Percentiles rank a stretch among this genome's conserved stretches.
Evolutionary conservation across 2,329 filamentous ascomycete species (phyloP).

Genomic region (Fusarium haematococcum): DNA sequence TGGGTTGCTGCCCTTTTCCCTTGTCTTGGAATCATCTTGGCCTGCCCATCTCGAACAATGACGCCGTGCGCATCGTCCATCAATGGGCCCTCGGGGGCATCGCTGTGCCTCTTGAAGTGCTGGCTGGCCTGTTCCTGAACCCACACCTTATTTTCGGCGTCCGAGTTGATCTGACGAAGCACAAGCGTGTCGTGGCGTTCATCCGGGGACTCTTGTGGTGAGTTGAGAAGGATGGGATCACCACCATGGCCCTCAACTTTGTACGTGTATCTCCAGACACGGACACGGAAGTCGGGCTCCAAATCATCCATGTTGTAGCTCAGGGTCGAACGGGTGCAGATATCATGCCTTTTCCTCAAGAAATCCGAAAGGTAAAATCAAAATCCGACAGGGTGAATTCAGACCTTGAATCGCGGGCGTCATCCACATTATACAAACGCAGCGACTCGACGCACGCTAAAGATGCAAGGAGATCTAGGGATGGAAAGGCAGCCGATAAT

Average conservation of each 20-base stretch:
- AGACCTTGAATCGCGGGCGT: neutral
- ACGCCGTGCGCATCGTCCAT: slow-evolving; percentile 35
- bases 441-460: neutral
- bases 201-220: slow-evolving; percentile 16
- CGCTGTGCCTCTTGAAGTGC: slow-evolving; percentile 9
- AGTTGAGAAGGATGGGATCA: slow-evolving; percentile 22
- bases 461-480: neutral
- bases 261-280: slow-evolving; percentile 32
- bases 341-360: neutral
- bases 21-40: slow-evolving; percentile 5
- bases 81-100: neutral
- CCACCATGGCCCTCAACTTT: neutral
- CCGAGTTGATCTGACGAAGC: slow-evolving; percentile 30
- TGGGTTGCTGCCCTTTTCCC: slow-evolving; percentile 6
- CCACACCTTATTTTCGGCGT: slow-evolving; percentile 30
- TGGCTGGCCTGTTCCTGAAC: slow-evolving; percentile 10
- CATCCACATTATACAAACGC: neutral
- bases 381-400: neutral
- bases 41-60: slow-evolving; percentile 28
- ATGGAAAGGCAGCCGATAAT: neutral
- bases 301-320: slow-evolving; percentile 19
- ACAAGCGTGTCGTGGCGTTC: slow-evolving; percentile 5
- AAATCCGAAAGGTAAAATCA: neutral
- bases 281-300: slow-evolving; percentile 25
- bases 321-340: neutral